Evolutionary conservation across 106 monocot genomes (phyloP).

Genomic region (Dendrobium chrysotoxum): DNA sequence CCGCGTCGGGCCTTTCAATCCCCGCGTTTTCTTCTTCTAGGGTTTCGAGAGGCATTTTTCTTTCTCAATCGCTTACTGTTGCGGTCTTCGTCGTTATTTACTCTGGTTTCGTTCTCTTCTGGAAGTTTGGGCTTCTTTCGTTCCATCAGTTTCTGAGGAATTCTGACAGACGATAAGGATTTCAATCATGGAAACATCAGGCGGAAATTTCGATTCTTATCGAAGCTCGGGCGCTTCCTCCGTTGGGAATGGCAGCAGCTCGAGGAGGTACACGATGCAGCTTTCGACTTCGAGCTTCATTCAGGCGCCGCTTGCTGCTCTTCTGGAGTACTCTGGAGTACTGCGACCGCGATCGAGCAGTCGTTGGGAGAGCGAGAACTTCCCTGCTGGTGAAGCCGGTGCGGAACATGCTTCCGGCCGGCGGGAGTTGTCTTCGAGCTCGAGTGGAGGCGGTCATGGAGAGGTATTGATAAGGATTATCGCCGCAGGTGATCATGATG

Average conservation of each 20-base stretch:
- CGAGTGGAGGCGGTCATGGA: constrained; percentile 21
- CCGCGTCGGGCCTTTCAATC: neutral
- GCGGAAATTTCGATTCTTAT: constrained; percentile 3
- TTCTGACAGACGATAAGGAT: neutral
- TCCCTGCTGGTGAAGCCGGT: constrained; percentile 9
- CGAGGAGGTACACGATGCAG: constrained; percentile 45
- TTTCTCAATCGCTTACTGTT: neutral
- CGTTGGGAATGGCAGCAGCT: constrained; percentile 9
- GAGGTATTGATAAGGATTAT: constrained; percentile 84
- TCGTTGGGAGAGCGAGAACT: constrained; percentile 23
- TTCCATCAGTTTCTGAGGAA: neutral
- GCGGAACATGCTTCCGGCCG: constrained; percentile 6
- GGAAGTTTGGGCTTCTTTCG: too few relatives aligned
- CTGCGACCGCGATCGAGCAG: constrained; percentile 32
- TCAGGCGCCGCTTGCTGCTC: constrained; percentile 62
- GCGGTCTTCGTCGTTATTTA: neutral
- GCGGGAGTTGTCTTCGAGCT: constrained; percentile 9
- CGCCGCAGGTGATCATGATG: constrained; percentile 40
- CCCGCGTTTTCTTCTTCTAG: neutral
- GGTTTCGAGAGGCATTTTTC: neutral
- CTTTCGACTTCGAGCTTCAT: constrained; percentile 66
- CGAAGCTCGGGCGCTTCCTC: neutral
- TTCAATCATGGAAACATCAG: constrained; percentile 23
- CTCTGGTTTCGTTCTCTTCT: too few relatives aligned
- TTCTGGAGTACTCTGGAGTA: constrained; percentile 74